These are phyloP conservation scores for Petunia hybrid DNA, from an alignment of 305 asterid species.

Conservation along the genomic window DNA sequence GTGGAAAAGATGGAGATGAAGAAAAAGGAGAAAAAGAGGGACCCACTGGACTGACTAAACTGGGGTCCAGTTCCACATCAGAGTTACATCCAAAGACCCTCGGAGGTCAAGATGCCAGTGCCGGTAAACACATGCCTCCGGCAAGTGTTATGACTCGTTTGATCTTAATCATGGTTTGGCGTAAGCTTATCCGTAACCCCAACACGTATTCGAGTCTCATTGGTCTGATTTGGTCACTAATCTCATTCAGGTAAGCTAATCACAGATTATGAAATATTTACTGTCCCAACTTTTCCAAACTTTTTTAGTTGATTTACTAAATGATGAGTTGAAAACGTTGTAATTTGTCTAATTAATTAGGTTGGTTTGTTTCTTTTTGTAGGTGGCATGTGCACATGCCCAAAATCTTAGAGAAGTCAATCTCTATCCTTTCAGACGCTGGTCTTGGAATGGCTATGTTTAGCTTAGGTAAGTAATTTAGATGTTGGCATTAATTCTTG, in stretches of 20 bases:
- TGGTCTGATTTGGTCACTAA: slow-evolving; percentile 87
- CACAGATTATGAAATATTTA: background rate
- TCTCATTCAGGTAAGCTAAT: slow-evolving; percentile 65
- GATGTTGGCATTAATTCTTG: background rate
- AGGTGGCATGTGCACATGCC: slow-evolving; percentile 98
- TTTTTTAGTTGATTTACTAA: background rate
- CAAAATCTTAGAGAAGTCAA: slow-evolving; percentile 62
- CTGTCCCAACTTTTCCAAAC: background rate
- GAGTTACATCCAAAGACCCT: slow-evolving; percentile 56
- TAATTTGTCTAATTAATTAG: background rate
- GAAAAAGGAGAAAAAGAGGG: slow-evolving; percentile 67
- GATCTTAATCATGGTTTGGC: slow-evolving; percentile 98
- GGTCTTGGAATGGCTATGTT: slow-evolving; percentile 99
- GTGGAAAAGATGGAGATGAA: slow-evolving; percentile 55
- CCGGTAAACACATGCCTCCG: slow-evolving; percentile 90
- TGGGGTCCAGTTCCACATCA: slow-evolving; percentile 55
- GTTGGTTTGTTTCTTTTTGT: slow-evolving; percentile 22
- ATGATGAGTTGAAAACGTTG: background rate
- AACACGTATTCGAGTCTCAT: slow-evolving; percentile 96
- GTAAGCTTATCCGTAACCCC: slow-evolving; percentile 95
- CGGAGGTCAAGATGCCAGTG: slow-evolving; percentile 53
- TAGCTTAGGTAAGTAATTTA: slow-evolving; percentile 77
- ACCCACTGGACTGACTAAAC: slow-evolving; percentile 51
- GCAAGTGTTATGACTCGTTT: slow-evolving; percentile 95
- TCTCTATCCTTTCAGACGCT: slow-evolving; percentile 85